phyloP scores from a whole-genome alignment of 2,329 filamentous ascomycete species.

The Tolypocladium inflatum region DNA sequence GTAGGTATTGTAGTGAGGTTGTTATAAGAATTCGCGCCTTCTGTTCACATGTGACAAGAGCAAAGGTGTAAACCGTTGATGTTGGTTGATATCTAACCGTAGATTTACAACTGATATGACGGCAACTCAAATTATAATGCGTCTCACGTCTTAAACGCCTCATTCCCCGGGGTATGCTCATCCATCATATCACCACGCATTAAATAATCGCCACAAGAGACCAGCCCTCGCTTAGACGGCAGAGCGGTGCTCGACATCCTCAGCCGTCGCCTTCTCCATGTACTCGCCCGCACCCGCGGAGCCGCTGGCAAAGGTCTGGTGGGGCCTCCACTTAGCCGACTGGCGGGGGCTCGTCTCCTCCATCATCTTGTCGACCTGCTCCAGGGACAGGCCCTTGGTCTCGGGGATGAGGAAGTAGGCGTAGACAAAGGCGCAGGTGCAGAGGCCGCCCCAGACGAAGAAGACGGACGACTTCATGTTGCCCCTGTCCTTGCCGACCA shows the following conservation, averaged over 20 bases:
- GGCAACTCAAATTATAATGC: neutral
- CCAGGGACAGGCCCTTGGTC: conserved; percentile 67
- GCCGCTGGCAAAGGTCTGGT: conserved; percentile 55
- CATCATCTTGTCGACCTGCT: conserved; percentile 82
- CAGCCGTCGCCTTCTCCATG: conserved; percentile 18
- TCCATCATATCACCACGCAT: neutral
- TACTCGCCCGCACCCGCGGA: conserved; percentile 22
- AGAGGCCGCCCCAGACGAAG: conserved; percentile 67
- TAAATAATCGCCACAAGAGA: neutral
- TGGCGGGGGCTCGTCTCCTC: conserved; percentile 73
- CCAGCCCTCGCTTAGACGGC: conserved; percentile 15
- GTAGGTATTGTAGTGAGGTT: too few relatives aligned
- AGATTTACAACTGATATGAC: neutral
- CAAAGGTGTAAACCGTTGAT: neutral
- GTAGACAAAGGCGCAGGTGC: conserved; percentile 50
- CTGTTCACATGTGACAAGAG: neutral
- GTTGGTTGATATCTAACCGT: neutral
- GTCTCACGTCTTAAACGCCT: neutral
- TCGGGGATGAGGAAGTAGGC: conserved; percentile 66
- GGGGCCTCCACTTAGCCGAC: conserved; percentile 67
- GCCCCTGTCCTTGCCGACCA: conserved; percentile 50
- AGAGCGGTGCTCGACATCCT: conserved; percentile 19
- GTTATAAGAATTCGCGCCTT: neutral
- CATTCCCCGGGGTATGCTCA: neutral
- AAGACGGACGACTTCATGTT: conserved; percentile 63